Conservation (phyloP, 129 eudicot species). For the Smallanthus sonchifolius region DNA sequence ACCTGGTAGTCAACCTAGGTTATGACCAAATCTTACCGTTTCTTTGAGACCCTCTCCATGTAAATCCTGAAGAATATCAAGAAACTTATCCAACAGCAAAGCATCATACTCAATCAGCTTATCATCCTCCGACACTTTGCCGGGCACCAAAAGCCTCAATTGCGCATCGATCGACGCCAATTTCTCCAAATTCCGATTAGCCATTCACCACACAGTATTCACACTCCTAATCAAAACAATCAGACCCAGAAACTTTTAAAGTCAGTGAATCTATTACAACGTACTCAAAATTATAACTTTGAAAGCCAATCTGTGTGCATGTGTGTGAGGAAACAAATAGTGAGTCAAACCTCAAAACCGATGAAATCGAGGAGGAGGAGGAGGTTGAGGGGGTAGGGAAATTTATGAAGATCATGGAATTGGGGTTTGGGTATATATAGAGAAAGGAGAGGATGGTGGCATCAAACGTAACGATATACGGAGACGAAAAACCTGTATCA, state of each 20-base stretch:
- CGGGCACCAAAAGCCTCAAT: constrained; percentile 85
- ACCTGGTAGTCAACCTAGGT: not conserved
- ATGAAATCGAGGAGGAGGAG: not conserved
- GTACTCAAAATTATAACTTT: not conserved
- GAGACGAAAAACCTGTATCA: not conserved
- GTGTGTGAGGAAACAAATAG: not conserved
- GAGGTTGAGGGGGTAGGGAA: not conserved
- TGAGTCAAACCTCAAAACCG: not conserved
- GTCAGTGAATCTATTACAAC: constrained; percentile 4
- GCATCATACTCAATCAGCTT: constrained; percentile 96
- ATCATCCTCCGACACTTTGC: constrained; percentile 88
- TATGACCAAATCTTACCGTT: constrained; percentile 40
- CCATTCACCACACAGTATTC: constrained; percentile 41
- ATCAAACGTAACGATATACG: not conserved
- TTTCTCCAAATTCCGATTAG: constrained; percentile 77
- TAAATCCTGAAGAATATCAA: constrained; percentile 90
- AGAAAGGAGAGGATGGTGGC: not conserved
- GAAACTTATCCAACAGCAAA: constrained; percentile 80
- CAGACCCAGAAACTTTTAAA: not conserved
- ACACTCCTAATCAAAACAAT: not conserved
- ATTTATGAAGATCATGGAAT: not conserved
- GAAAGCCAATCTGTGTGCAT: not conserved
- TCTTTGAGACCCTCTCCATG: constrained; percentile 95
- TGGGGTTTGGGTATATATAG: constrained; percentile 30
- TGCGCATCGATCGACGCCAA: constrained; percentile 97